Base-by-base conservation (phyloP, 768 basidiomycete genomes). In the Mycena latifolia region DNA sequence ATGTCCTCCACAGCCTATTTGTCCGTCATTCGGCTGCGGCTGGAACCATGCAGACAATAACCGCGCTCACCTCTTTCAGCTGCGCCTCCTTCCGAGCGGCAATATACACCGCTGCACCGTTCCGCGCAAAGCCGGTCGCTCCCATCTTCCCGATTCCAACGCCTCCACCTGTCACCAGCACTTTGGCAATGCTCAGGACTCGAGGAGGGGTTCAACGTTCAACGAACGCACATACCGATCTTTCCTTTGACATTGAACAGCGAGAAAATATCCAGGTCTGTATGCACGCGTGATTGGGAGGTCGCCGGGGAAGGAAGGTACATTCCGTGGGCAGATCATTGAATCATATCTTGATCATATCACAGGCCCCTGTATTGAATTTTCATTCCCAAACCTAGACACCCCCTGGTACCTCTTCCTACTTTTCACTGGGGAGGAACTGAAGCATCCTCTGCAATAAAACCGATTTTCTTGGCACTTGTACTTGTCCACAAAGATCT, bases 31-130 rank as follows among this genome's bases (percentile, higher is more conserved):
- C 20, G 25, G 41, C 41, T 28, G n/a, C 15, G 20, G n/a, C n/a
- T 43, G 15, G 2, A 20, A 10, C 41, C 5, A 3, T 7, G n/a
- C n/a, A n/a, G 11, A 14, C 2, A 20, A 35, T 50, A 63, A 20
- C 3, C 1, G 20, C 33, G 75, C n/a, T n/a, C 55, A 91, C 92
- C 84, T 92, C 86, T 78, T 91, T 88, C 62, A 96, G 83, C 71
- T 91, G 90, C 22, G 82, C 75, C 79, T 93, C 92, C 12, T 35
- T 95, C 60, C 95, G 84, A 14, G 93, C 90, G 17, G 95, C 94
- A 69, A 96, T 95, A 79, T 96, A 95, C 45, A 97, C 95, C 71
- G 88, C 91, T 31, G 91, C 93, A 15, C 95, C 95, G 72, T 96
- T 95, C 78, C 90, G 87, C 1, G 91, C 92, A 70, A 94, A 90